Evolutionary conservation across 345 rosid species (phyloP), one percentile per base, ranked within the genome.

Genomic region (Carallia brachiata): DNA sequence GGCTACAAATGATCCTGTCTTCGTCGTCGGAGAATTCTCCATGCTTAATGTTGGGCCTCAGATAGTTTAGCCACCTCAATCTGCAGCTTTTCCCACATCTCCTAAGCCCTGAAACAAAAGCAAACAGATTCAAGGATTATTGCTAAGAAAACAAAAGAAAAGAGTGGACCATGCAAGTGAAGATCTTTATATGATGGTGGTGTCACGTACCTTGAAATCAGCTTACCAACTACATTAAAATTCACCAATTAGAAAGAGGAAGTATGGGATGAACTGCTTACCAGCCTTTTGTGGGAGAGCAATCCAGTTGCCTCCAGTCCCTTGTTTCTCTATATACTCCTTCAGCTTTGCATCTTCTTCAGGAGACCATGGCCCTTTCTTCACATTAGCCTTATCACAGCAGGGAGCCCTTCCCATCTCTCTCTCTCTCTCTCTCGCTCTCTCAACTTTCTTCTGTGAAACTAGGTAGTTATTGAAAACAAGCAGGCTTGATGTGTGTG

Each of bases 11-110:
- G 15, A 77, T 64, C 15, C 74, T 77, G 50, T 77, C 81, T 73
- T 77, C 81, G 34, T 73, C 64, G 40, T 69, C 77, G 65, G 81
- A 36, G 52, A 77, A 77, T 31, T 77, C 77, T 69, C 81, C 81
- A 32, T 77, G 81, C 52, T 65, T 77, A 71, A 77, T 64, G 54
- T 77, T 73, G 18, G 81, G 81, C 47, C 81, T 77, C 23, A 77
- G 70, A 65, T 77, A 77, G 74, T 77, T 77, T 7, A 77, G 60
- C 81, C 81, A 77, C 44, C 81, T 77, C 60, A 77, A 62, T 65
- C 81, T 69, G 50, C 81, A 77, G 68, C 77, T 73, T 59, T 77
- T 77, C 13, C 81, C 81, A 69, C 81, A 77, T 59, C 81, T 73
- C 53, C 60, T 73, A 4, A 77, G 81, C 34, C 74, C 81, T 77